Conservation (phyloP, 2,329 filamentous ascomycete species). For the Hymenoscyphus scutula region DNA sequence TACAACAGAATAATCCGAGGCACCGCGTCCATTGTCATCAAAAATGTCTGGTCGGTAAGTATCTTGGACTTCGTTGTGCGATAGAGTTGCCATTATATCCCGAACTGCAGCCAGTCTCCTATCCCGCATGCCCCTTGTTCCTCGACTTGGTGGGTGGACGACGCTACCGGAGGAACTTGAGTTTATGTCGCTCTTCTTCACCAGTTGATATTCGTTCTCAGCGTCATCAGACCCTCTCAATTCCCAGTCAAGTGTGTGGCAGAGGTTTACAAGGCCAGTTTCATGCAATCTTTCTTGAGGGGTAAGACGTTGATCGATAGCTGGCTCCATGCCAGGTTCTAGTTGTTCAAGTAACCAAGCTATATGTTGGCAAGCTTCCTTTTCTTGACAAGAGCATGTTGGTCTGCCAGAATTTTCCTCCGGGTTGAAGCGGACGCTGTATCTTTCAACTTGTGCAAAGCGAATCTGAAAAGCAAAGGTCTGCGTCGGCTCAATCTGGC, state of each 20-base stretch:
- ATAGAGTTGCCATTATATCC: slow-evolving; percentile 34
- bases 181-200: slow-evolving; percentile 20
- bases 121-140: slow-evolving; percentile 21
- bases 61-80: slow-evolving; percentile 20
- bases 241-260: slow-evolving; percentile 31
- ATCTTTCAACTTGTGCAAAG: slow-evolving; percentile 28
- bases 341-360: slow-evolving; percentile 30
- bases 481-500: slow-evolving; percentile 20
- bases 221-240: slow-evolving; percentile 23
- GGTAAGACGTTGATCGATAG: slow-evolving; percentile 3
- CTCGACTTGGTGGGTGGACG: slow-evolving; percentile 6
- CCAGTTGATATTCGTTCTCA: slow-evolving; percentile 31
- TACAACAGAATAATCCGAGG: slow-evolving; percentile 19
- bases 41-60: slow-evolving; percentile 30
- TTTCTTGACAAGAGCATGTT: slow-evolving; percentile 26
- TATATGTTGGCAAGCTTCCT: slow-evolving; percentile 26
- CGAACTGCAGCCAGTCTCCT: slow-evolving; percentile 25
- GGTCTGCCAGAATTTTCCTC: slow-evolving; percentile 16
- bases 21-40: slow-evolving; percentile 21
- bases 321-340: not conserved
- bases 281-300: slow-evolving; percentile 28
- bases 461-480: slow-evolving; percentile 34
- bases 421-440: slow-evolving; percentile 29
- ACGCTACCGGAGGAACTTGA: not conserved
- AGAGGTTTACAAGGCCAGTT: slow-evolving; percentile 29